phyloP scores from a whole-genome alignment of 352 stramenopile genomes.

The Pythium myriotylum region DNA sequence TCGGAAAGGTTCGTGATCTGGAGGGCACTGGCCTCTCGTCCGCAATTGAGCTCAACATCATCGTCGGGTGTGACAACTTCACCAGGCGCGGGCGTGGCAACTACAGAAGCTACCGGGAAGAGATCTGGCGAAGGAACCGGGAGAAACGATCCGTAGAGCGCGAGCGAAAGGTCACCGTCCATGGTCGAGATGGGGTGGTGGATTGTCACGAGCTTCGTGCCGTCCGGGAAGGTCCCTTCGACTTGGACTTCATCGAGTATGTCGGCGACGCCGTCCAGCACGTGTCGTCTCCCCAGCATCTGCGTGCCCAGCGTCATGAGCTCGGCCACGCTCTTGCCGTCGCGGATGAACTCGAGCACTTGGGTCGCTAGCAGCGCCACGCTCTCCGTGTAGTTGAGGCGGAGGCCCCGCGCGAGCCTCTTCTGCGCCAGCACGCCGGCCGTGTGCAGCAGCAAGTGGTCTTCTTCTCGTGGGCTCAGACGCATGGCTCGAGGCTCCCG shows the following conservation, averaged over 20 bases:
- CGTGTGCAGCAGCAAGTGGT: slow-evolving; percentile 79
- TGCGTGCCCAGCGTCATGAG: slow-evolving; percentile 89
- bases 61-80: slow-evolving; percentile 61
- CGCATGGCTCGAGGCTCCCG: slow-evolving; percentile 33
- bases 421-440: slow-evolving; percentile 94
- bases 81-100: slow-evolving; percentile 41
- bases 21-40: slow-evolving; percentile 71
- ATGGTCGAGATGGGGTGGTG: slow-evolving; percentile 91
- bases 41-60: slow-evolving; percentile 87
- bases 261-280: slow-evolving; percentile 90
- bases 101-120: slow-evolving; percentile 37
- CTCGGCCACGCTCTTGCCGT: slow-evolving; percentile 87
- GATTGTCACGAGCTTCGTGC: slow-evolving; percentile 97
- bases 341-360: slow-evolving; percentile 95
- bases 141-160: slow-evolving; percentile 95
- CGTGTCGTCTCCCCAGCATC: slow-evolving; percentile 88
- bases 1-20: slow-evolving; percentile 96
- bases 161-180: slow-evolving; percentile 90
- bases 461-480: slow-evolving; percentile 70
- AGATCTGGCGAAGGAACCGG: slow-evolving; percentile 80
- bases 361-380: slow-evolving; percentile 93
- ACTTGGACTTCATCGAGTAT: slow-evolving; percentile 95
- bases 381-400: slow-evolving; percentile 94
- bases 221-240: slow-evolving; percentile 97
- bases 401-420: slow-evolving; percentile 89